These are phyloP conservation scores for Labyrinthula sp. DNA, from an alignment of 352 stramenopile genomes.

Conservation along the genomic window DNA sequence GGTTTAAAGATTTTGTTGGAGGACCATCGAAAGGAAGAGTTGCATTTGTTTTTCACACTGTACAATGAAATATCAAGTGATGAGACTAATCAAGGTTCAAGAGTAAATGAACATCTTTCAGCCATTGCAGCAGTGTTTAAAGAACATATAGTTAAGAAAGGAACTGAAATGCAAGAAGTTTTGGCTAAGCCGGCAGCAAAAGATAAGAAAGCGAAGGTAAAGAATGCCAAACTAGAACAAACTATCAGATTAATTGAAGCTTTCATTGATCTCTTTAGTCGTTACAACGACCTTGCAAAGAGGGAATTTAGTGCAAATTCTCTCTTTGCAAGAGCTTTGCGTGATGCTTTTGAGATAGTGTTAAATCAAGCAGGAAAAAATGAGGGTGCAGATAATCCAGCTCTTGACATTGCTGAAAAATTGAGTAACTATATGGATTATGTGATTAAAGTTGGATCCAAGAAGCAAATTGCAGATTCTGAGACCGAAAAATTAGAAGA, in stretches of 20 bases:
- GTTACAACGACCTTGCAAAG: slow-evolving; percentile 86
- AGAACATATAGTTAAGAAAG: slow-evolving; percentile 66
- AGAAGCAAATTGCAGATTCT: slow-evolving; percentile 83
- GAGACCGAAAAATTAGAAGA: slow-evolving; percentile 86
- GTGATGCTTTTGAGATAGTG: slow-evolving; percentile 97
- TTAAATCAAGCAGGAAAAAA: no score
- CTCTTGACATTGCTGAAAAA: slow-evolving; percentile 90
- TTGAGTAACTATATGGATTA: slow-evolving; percentile 97
- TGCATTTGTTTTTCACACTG: slow-evolving; percentile 54
- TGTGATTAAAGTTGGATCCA: slow-evolving; percentile 82
- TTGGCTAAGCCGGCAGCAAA: slow-evolving; percentile 38
- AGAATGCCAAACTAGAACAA: slow-evolving; percentile 67
- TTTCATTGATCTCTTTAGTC: slow-evolving; percentile 81
- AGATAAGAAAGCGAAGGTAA: slow-evolving; percentile 53
- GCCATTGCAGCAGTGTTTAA: slow-evolving; percentile 86
- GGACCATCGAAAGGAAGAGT: slow-evolving; percentile 66
- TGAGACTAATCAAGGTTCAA: no score
- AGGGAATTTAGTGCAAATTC: slow-evolving; percentile 84
- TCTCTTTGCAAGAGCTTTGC: slow-evolving; percentile 95
- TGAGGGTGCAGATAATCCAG: slow-evolving; percentile 86
- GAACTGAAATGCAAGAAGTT: slow-evolving; percentile 48
- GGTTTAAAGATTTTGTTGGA: slow-evolving; percentile 77
- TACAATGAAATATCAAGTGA: no score
- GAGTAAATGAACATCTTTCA: slow-evolving; percentile 79
- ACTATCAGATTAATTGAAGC: slow-evolving; percentile 99